These are phyloP conservation scores for Ochetophila trinervis DNA, from an alignment of 306 rosid species.

Conservation along the genomic window DNA sequence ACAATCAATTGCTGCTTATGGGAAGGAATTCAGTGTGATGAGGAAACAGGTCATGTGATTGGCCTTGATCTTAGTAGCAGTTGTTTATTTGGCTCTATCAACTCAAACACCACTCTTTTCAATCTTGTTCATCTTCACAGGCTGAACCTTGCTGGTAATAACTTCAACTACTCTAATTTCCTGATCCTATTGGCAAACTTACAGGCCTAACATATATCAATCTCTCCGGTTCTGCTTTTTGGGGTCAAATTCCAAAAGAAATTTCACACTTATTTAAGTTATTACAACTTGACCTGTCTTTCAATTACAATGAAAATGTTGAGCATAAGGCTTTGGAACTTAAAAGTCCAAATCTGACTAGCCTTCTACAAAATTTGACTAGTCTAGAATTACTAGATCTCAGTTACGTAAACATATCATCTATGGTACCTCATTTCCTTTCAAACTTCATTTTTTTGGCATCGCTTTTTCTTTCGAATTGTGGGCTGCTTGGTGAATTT, in stretches of 20 bases:
- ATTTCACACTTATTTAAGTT: too few relatives aligned
- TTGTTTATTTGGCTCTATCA: background rate
- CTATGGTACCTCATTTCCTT: background rate
- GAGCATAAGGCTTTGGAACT: too few relatives aligned
- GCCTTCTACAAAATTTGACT: too few relatives aligned
- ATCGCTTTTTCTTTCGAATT: background rate
- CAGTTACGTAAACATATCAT: too few relatives aligned
- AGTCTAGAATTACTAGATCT: too few relatives aligned
- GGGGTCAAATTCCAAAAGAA: too few relatives aligned
- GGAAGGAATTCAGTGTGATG: too few relatives aligned
- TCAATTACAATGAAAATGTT: background rate
- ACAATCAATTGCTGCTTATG: background rate
- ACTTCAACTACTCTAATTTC: constrained; percentile 11
- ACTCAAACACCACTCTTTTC: constrained; percentile 11
- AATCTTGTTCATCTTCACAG: background rate
- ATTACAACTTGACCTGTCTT: too few relatives aligned
- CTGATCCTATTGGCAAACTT: background rate
- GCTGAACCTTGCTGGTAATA: background rate
- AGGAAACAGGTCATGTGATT: constrained; percentile 1
- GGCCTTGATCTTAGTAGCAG: constrained; percentile 1
- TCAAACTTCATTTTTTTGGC: background rate
- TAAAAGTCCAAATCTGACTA: too few relatives aligned
- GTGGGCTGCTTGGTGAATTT: background rate
- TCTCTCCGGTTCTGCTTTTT: too few relatives aligned
- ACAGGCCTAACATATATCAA: too few relatives aligned